Base-by-base conservation (phyloP, 495 filamentous ascomycete species). In the Penicillium malachiteum region DNA sequence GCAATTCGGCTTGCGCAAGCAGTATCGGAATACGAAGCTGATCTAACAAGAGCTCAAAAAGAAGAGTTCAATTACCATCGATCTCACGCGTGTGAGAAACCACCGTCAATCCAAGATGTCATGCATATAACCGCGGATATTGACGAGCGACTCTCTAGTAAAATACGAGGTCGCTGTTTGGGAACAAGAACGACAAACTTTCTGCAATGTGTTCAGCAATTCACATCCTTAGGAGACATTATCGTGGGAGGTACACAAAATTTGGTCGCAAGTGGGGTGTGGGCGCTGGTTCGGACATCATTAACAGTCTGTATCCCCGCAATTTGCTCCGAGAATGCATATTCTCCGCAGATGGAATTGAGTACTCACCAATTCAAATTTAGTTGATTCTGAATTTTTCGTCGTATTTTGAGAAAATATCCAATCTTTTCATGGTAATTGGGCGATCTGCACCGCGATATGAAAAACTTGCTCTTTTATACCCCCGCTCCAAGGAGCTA, bases 121-220 rank as follows among this genome's bases (percentile, higher is more conserved):
- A 72, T 75, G 68, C 66, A 56, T 50, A 55, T 77, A n/a, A 77
- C 71, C 17, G 73, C 72, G 35, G 67, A 74, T 55, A 71, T 77
- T 48, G 73, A 78, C 18, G 14, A 26, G 55, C 32, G 30, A 14
- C 38, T 7, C 50, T 60, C 31, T 16, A 52, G 10, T n/a, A 48
- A 48, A 34, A 31, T 30, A 11, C 21, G 43, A 6, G 43, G 43
- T 46, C 66, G 73, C 17, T 77, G 71, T 62, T 68, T 72, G 55
- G 73, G 75, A 7, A 65, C 75, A 5, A 69, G 75, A 12, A 64
- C 75, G 10, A 74, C 63, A 5, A 76, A 71, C 51, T 61, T 77
- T 39, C 62, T 79, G 40, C 59, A 79, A 49, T 59, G 64, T 17
- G 65, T 75, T 32, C 74, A 79, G 52, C 72, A 77, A 54, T 77